Evolutionary conservation across 1,139 yeast genomes (phyloP), one percentile per base, ranked within the genome.

Genomic region (Diutina pseudorugosa): DNA sequence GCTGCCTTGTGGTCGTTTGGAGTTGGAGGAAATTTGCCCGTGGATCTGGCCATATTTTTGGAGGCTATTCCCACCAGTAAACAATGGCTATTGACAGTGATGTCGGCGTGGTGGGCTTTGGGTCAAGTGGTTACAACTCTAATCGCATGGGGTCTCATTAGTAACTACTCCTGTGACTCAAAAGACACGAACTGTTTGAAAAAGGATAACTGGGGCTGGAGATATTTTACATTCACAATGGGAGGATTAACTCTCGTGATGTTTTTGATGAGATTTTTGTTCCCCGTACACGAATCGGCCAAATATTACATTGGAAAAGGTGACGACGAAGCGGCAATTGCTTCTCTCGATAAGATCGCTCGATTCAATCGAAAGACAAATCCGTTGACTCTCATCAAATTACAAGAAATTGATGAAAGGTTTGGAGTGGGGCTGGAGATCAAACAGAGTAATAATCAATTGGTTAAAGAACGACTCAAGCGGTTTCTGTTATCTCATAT

Each of bases 1-100:
- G 67, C 61, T 30, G 64, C 75, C 0, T 62, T 72, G 19, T 72
- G 76, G 76, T 68, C 73, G 55, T 68, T 71, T 58, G 77, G 77
- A 0, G 77, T 72, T 5, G 77, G 77, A 1, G 77, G 77, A 0
- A 71, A 72, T 54, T 62, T 71, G 47, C 76, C 76, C 0, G 75
- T 73, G 3, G 77, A 72, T 55, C 68, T 73, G 27, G 75, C 77
- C 2, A 65, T 72, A n/a, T 71, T 72, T 56, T 58, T 72, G 51
- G 77, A 73, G 55, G 72, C 75, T 2, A 60, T 73, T 20, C 77
- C 77, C 1, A 60, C 65, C 4, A 60, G 60, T 14, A 63, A 72
- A 50, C 70, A 69, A 53, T 72, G 74, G 73, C 58, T 72, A 7
- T 65, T 72, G 55, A 71, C 76, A 0, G 72, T 70, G 27, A 70